These are phyloP conservation scores for Solanum bukasovii DNA, from an alignment of 257 asterid genomes.

Conservation along the genomic window DNA sequence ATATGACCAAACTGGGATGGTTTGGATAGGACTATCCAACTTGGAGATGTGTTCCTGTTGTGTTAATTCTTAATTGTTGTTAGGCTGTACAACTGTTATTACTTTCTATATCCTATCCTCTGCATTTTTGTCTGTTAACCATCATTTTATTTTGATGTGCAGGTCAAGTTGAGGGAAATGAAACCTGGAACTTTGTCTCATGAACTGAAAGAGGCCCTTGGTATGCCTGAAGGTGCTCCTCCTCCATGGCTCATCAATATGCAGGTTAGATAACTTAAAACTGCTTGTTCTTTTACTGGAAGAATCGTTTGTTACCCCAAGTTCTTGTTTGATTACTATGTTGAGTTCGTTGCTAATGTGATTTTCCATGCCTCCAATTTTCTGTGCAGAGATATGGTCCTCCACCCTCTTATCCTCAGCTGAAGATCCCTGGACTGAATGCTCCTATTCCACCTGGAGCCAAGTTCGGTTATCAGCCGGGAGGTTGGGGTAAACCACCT, in stretches of 20 bases:
- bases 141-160: not conserved
- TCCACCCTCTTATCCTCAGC: conserved; percentile 95
- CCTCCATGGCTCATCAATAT: conserved; percentile 99
- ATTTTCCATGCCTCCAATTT: not conserved
- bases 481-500: conserved; percentile 99
- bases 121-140: not conserved
- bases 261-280: conserved; percentile 51
- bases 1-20: not conserved
- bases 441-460: conserved; percentile 98
- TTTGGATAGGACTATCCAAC: not conserved
- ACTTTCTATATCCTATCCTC: not conserved
- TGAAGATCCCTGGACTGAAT: conserved; percentile 92
- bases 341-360: not conserved
- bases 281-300: not conserved
- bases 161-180: conserved; percentile 96
- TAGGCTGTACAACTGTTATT: not conserved
- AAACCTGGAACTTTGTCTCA: conserved; percentile 84
- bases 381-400: conserved; percentile 85
- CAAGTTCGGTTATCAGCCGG: conserved; percentile 91
- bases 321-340: not conserved
- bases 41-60: not conserved
- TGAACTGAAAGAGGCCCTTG: conserved; percentile 89
- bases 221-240: conserved; percentile 99
- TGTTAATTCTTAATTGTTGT: not conserved
- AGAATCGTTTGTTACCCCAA: not conserved